Evolutionary conservation across 2,329 filamentous ascomycete species (phyloP).

Genomic region (Tolypocladium tropicale): DNA sequence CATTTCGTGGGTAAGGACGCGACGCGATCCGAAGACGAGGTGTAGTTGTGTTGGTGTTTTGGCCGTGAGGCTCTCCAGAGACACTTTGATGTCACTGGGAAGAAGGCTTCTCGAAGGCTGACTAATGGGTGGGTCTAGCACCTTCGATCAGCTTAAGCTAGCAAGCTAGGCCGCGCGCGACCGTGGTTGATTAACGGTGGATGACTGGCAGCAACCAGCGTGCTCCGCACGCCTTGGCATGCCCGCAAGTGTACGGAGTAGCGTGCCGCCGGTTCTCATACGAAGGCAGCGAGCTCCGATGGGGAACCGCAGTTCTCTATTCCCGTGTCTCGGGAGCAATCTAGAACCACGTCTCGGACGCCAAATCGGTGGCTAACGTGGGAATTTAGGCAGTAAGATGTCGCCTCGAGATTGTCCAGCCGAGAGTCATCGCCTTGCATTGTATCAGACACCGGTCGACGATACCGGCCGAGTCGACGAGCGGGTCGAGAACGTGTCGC

Average conservation of each 20-base stretch:
- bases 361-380: neutral
- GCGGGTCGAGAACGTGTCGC: neutral
- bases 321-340: neutral
- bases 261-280: neutral
- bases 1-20: constrained; percentile 1
- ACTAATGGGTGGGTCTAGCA: constrained; percentile 2
- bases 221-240: neutral
- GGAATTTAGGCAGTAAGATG: neutral
- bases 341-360: neutral
- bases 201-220: too few relatives aligned
- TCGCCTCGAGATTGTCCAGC: neutral
- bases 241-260: too few relatives aligned
- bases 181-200: too few relatives aligned
- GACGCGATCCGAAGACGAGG: neutral
- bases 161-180: too few relatives aligned
- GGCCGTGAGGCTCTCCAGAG: neutral
- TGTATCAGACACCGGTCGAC: neutral
- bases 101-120: constrained; percentile 1
- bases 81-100: neutral
- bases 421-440: neutral
- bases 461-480: neutral
- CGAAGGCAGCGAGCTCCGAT: too few relatives aligned
- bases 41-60: neutral
- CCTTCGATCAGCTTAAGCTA: too few relatives aligned
- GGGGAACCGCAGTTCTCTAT: neutral